Evolutionary conservation across 805 yeast species (phyloP).

Genomic region (Saccharomycopsis oosterbeekiorum): DNA sequence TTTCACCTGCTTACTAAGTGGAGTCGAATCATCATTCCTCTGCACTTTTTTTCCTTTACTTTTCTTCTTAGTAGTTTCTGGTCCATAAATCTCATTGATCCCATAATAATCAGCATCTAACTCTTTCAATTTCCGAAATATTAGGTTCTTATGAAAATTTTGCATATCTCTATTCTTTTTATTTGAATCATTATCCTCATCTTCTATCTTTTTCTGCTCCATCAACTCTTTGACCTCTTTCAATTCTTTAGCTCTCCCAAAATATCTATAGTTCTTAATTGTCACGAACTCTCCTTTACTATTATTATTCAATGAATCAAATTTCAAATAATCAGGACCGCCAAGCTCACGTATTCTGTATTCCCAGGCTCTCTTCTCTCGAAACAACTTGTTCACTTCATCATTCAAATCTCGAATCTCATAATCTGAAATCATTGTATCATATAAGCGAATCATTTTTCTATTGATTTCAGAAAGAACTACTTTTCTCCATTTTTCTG

Average conservation of each 20-base stretch:
- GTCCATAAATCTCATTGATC: constrained; percentile 25
- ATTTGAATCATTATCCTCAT: constrained; percentile 1
- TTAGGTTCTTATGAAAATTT: constrained; percentile 20
- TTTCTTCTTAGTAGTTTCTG: background rate
- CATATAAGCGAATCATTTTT: constrained; percentile 54
- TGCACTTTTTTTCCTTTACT: background rate
- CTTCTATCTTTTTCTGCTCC: constrained; percentile 26
- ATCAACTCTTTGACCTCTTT: constrained; percentile 55
- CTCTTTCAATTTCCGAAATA: constrained; percentile 23
- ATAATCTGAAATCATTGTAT: constrained; percentile 43
- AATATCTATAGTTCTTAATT: constrained; percentile 56
- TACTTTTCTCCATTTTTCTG: constrained; percentile 60
- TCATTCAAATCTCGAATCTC: constrained; percentile 71
- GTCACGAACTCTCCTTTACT: constrained; percentile 20
- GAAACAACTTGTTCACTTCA: constrained; percentile 51
- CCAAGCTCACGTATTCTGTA: constrained; percentile 58
- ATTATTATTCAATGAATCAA: constrained; percentile 17
- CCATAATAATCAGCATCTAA: constrained; percentile 37
- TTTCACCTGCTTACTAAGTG: background rate
- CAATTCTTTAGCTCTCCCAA: constrained; percentile 74
- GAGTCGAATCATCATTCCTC: background rate
- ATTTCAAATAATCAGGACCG: constrained; percentile 53
- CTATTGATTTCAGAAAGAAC: constrained; percentile 55
- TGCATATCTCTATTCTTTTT: constrained; percentile 17
- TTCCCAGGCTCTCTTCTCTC: constrained; percentile 74